Conservation (phyloP, 2,329 filamentous ascomycete genomes). For the Hyphodiscus sp. region DNA sequence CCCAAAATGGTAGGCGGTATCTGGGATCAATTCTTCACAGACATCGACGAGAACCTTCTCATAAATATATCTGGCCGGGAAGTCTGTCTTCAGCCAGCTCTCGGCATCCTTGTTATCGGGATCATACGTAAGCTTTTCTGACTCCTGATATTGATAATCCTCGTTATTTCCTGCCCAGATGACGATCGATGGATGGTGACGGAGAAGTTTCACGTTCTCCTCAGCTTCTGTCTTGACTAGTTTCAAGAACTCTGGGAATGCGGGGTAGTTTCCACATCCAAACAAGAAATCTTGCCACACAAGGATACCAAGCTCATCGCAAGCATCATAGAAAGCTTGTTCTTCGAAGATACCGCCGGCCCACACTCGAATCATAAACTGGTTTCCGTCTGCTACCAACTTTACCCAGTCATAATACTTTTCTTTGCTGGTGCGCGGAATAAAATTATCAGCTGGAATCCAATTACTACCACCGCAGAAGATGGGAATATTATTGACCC, state of each 20-base stretch:
- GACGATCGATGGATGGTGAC: conserved; percentile 82
- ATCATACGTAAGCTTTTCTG: conserved; percentile 67
- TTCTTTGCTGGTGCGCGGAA: conserved; percentile 59
- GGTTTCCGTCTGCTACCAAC: conserved; percentile 69
- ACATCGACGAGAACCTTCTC: conserved; percentile 79
- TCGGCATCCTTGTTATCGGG: conserved; percentile 71
- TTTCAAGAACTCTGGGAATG: conserved; percentile 51
- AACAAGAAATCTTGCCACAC: conserved; percentile 76
- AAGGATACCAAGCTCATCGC: conserved; percentile 62
- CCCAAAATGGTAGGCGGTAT: conserved; percentile 74
- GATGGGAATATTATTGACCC: conserved; percentile 67
- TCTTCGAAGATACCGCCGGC: conserved; percentile 67
- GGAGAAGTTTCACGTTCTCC: conserved; percentile 64
- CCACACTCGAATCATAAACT: conserved; percentile 78
- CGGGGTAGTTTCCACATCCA: conserved; percentile 61
- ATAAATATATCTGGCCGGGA: conserved; percentile 89
- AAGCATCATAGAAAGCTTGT: conserved; percentile 62
- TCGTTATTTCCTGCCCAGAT: conserved; percentile 94
- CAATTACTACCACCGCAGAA: conserved; percentile 82
- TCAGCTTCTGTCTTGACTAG: conserved; percentile 56
- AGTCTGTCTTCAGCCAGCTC: conserved; percentile 81
- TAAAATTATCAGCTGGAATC: conserved; percentile 78
- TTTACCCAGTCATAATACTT: conserved; percentile 69
- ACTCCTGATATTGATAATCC: conserved; percentile 82
- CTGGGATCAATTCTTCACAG: conserved; percentile 60